Percentiles rank a stretch among this genome's conserved stretches.
These are phyloP conservation scores for Plantago lanceolata DNA, from an alignment of 305 asterid genomes.

Conservation along the genomic window DNA sequence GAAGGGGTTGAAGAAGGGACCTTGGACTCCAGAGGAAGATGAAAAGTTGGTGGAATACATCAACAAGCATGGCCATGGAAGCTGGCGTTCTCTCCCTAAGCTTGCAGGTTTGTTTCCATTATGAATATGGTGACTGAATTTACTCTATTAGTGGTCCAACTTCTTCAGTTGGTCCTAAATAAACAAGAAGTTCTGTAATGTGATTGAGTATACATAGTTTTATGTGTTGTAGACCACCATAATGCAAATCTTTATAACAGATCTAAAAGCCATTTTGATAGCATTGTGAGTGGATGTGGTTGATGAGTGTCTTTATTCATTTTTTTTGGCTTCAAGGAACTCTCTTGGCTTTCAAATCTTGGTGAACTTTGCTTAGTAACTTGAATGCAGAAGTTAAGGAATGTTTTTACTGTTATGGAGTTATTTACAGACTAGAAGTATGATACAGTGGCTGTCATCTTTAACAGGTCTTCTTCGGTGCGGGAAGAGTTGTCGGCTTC, in stretches of 20 bases:
- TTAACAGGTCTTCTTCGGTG: conserved; percentile 81
- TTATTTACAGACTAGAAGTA: background rate
- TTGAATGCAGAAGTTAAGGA: background rate
- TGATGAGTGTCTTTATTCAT: no score
- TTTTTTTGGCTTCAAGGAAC: no score
- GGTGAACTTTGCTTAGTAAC: background rate
- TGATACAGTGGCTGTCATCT: background rate
- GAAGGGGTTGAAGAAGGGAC: conserved; percentile 84
- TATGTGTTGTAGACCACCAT: no score
- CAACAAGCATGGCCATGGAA: conserved; percentile 73
- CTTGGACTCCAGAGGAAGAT: conserved; percentile 98
- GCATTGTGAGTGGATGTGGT: no score
- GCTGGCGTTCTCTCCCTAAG: conserved; percentile 87
- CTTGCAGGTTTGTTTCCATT: conserved; percentile 51
- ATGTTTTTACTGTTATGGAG: background rate
- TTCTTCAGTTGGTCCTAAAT: no score
- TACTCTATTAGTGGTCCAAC: no score
- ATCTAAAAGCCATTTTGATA: no score
- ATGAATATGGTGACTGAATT: background rate
- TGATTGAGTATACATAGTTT: no score
- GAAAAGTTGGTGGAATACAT: conserved; percentile 65
- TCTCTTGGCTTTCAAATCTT: conserved; percentile 1
- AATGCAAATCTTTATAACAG: no score
- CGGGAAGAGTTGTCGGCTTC: conserved; percentile 88
- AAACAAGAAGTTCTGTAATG: no score